Conservation (phyloP, 208 protist species). For the Trichomonas vaginalis region DNA sequence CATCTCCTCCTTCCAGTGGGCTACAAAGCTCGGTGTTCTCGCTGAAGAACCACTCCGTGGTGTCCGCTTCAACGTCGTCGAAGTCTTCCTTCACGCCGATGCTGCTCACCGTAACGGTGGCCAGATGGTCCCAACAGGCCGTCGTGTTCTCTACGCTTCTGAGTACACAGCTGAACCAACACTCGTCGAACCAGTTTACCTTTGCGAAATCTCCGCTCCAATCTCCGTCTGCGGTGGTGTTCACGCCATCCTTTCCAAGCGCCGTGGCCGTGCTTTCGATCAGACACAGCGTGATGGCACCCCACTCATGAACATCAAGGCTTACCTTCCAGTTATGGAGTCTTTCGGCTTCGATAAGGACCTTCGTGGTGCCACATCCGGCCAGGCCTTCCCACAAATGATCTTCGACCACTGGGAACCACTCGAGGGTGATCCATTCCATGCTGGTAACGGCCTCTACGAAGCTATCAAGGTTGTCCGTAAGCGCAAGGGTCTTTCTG, state of each 20-base stretch:
- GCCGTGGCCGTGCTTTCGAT: conserved; percentile 43
- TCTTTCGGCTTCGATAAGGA: conserved; percentile 92
- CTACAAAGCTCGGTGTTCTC: conserved; percentile 73
- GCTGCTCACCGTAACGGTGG: conserved; percentile 88
- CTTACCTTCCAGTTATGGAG: conserved; percentile 89
- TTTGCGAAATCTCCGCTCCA: conserved; percentile 53
- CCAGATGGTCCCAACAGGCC: conserved; percentile 81
- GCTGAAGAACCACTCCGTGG: conserved; percentile 86
- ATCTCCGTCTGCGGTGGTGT: conserved; percentile 39
- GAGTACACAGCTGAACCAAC: conserved; percentile 65
- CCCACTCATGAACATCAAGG: conserved; percentile 81
- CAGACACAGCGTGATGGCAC: conserved; percentile 74
- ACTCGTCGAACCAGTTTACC: conserved; percentile 86
- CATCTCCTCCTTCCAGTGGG: conserved; percentile 77
- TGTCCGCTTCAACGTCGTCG: conserved; percentile 76
- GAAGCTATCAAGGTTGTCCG: neutral
- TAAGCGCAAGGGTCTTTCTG: conserved; percentile 7
- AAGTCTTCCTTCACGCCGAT: conserved; percentile 92
- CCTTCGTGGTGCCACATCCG: conserved; percentile 72
- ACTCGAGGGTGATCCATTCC: neutral
- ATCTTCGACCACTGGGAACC: conserved; percentile 84
- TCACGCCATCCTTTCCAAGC: conserved; percentile 24
- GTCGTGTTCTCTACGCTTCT: conserved; percentile 72
- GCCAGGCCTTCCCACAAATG: conserved; percentile 90
- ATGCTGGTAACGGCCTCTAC: neutral